A percentile compares a stretch with the other conserved stretches of the same genome.
phyloP scores from a whole-genome alignment of 2,329 filamentous ascomycete genomes.

The Aspergillus chevalieri region DNA sequence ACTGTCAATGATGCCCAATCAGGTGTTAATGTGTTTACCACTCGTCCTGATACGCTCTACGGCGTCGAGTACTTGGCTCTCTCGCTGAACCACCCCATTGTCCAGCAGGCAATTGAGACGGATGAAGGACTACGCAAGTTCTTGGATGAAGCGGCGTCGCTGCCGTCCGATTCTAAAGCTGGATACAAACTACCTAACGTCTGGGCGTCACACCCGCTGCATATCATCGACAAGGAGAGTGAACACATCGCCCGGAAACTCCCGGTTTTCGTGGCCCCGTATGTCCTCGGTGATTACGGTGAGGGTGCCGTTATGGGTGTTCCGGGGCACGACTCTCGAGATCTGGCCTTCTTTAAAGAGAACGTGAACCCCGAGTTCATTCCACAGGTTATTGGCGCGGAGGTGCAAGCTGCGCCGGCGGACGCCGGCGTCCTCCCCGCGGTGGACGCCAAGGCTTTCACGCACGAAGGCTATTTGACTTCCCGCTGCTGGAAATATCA shows the following conservation, averaged over 20 bases:
- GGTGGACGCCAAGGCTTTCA: conserved; percentile 51
- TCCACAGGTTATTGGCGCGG: conserved; percentile 52
- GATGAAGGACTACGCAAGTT: conserved; percentile 62
- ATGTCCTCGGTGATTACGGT: conserved; percentile 79
- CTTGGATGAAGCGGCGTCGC: conserved; percentile 50
- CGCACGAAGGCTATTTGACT: conserved; percentile 63
- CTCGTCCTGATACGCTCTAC: conserved; percentile 77
- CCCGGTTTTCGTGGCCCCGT: conserved; percentile 75
- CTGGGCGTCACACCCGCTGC: conserved; percentile 60
- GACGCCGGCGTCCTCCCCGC: conserved; percentile 16
- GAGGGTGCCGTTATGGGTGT: conserved; percentile 90
- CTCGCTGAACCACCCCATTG: conserved; percentile 65
- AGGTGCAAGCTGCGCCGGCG: conserved; percentile 35
- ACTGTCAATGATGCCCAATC: conserved; percentile 29
- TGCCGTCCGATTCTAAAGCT: conserved; percentile 51
- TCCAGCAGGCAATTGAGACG: conserved; percentile 52
- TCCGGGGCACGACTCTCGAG: conserved; percentile 73
- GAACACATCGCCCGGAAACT: conserved; percentile 40
- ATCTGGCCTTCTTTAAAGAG: conserved; percentile 72
- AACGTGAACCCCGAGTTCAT: conserved; percentile 59
- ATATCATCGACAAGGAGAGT: conserved; percentile 49
- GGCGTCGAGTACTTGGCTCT: conserved; percentile 81
- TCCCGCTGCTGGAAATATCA: conserved; percentile 59
- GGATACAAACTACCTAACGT: conserved; percentile 63
- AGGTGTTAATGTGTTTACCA: conserved; percentile 71